Base-by-base conservation (phyloP, 2,329 filamentous ascomycete species). In the Diaporthe ilicicola region DNA sequence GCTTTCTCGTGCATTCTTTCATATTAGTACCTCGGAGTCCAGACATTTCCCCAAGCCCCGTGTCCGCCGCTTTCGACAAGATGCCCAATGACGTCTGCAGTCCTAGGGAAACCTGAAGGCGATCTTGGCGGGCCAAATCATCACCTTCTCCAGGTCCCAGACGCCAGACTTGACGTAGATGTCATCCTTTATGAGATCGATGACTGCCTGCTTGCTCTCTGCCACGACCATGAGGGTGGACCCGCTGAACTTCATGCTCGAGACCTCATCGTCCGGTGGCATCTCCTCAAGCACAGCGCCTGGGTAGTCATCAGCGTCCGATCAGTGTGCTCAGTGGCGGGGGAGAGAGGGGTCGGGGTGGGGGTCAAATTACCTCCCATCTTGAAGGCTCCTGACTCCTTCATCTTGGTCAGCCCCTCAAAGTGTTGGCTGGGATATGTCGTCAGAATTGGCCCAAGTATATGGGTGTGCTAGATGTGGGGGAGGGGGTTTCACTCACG, bases 121-220 rank as follows among this genome's bases (percentile, higher is more conserved):
- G 73, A 81, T 82, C 72, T 83, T 82, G 76, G 82, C 81, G 19
- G 87, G 84, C 74, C 85, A 86, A 70, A 89, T 86, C 76, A 87
- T 84, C 67, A 81, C 80, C 76, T 92, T 92, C 44, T 91, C 88
- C 71, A 92, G 78, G 84, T 97, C 93, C 94, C 94, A 97, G 10
- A 97, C 94, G 0, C 91, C 93, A 53, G 81, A 85, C 72, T 82
- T 86, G 12, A 86, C 84, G 82, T 97, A 97, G 12, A 94, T 84
- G 82, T 97, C 94, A 61, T 88, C 86, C 80, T 88, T 88, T 56
- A 97, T 79, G 65, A 87, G 78, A 75, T 92, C 87, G 50, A 91
- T 79, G 2, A 93, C 89, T 79, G 94, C 92, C 74, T 94, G 92
- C 76, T 87, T 89, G 10, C 87, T 90, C 73, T 89, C 87, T 9